Evolutionary conservation across 78 protist genomes (phyloP).

Genomic region (Dictyostelium capitatum): DNA sequence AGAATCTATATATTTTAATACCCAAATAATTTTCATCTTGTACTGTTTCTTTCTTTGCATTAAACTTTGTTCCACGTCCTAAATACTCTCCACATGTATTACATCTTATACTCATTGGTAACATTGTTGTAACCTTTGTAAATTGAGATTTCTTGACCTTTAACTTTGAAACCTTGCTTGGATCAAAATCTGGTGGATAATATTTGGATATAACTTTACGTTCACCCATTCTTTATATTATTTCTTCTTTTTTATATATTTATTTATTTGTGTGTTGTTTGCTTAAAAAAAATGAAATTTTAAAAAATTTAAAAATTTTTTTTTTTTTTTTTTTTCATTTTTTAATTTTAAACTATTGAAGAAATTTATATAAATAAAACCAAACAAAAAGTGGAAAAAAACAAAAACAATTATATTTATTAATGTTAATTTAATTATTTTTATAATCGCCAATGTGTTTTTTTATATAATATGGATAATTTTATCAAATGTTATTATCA

Average conservation of each 20-base stretch:
- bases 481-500: no score
- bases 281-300: not conserved
- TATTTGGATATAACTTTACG: slow-evolving; percentile 97
- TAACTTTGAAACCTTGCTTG: slow-evolving; percentile 85
- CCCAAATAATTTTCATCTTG: slow-evolving; percentile 95
- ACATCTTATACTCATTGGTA: slow-evolving; percentile 97
- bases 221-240: slow-evolving; percentile 90
- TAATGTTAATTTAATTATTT: no score
- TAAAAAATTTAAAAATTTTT: not conserved
- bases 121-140: slow-evolving; percentile 95
- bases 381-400: not conserved
- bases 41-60: slow-evolving; percentile 94
- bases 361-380: not conserved
- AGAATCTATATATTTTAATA: slow-evolving; percentile 89
- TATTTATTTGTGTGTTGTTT: not conserved
- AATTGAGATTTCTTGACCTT: slow-evolving; percentile 68
- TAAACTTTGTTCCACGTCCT: slow-evolving; percentile 95
- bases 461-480: no score
- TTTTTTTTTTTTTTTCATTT: no score
- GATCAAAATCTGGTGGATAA: slow-evolving; percentile 98
- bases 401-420: not conserved
- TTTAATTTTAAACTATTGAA: not conserved
- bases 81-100: slow-evolving; percentile 96
- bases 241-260: not conserved
- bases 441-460: no score